Conservation (phyloP, 2,329 filamentous ascomycete genomes). For the Phaeosphaeria sp. region DNA sequence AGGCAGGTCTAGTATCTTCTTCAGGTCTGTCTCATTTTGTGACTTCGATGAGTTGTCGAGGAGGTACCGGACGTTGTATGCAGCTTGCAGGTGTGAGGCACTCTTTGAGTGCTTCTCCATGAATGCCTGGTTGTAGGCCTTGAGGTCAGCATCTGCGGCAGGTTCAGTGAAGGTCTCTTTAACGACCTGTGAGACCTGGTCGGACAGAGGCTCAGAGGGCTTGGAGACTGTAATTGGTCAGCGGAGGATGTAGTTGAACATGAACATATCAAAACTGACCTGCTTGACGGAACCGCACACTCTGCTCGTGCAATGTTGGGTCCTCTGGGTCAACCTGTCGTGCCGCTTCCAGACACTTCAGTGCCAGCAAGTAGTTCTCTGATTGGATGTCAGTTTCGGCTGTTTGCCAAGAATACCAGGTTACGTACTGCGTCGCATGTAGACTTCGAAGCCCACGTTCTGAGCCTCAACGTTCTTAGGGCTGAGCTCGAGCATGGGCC, state of each 20-base stretch:
- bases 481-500: conserved; percentile 80
- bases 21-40: conserved; percentile 68
- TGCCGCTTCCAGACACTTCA: conserved; percentile 82
- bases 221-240: conserved; percentile 34
- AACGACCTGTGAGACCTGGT: conserved; percentile 73
- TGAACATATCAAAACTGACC: conserved; percentile 48
- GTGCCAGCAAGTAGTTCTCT: conserved; percentile 88
- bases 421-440: conserved; percentile 77
- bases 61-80: conserved; percentile 64
- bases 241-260: not conserved
- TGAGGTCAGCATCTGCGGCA: conserved; percentile 62
- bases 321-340: conserved; percentile 72
- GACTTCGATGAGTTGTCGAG: conserved; percentile 64
- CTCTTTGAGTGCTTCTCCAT: conserved; percentile 68
- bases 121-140: conserved; percentile 72
- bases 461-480: conserved; percentile 84
- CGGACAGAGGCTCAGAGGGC: conserved; percentile 61
- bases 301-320: conserved; percentile 77
- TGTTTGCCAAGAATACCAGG: too few relatives aligned
- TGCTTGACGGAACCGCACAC: conserved; percentile 71
- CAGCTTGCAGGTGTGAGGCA: conserved; percentile 68
- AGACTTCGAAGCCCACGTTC: conserved; percentile 87
- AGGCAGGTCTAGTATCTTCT: conserved; percentile 62
- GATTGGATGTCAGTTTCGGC: conserved; percentile 26
- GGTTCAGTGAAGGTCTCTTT: conserved; percentile 70